Percentiles rank a stretch among this genome's conserved stretches.
These are phyloP conservation scores for Conringia planisiliqua DNA, from an alignment of 345 rosid genomes.

Conservation along the genomic window DNA sequence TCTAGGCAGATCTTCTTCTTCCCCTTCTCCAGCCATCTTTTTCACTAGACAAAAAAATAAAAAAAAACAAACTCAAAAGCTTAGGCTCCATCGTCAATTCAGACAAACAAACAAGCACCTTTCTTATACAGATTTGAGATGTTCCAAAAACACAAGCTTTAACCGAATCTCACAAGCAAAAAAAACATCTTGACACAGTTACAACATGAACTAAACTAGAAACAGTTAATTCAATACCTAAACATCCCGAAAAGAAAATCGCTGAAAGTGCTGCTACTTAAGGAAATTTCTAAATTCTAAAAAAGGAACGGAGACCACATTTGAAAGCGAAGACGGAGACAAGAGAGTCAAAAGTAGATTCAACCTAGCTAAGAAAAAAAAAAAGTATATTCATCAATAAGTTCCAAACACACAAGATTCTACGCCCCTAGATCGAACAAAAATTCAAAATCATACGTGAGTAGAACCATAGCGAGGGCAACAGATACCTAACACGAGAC, in stretches of 20 bases:
- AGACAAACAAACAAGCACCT: neutral
- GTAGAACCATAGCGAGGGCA: too few species aligned
- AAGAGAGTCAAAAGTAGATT: neutral
- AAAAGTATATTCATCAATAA: neutral
- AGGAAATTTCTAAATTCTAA: too few species aligned
- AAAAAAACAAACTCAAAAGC: too few species aligned
- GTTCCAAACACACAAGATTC: neutral
- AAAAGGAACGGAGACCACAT: too few species aligned
- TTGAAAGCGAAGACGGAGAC: neutral
- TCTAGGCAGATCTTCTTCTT: slow-evolving; percentile 65
- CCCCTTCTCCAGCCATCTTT: slow-evolving; percentile 56
- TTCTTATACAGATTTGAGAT: neutral
- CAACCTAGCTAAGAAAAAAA: neutral
- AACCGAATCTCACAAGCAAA: too few species aligned
- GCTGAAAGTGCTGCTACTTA: too few species aligned
- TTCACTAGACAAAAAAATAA: neutral
- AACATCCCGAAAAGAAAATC: too few species aligned
- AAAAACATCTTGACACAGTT: too few species aligned
- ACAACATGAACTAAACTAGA: too few species aligned
- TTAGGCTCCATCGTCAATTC: neutral
- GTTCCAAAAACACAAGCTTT: too few species aligned
- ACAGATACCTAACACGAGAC: neutral
- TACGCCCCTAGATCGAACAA: neutral
- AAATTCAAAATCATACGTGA: too few species aligned
- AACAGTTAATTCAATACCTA: too few species aligned